Base-by-base conservation (phyloP, 208 protist species). In the Blastocrithidia nonstop region DNA sequence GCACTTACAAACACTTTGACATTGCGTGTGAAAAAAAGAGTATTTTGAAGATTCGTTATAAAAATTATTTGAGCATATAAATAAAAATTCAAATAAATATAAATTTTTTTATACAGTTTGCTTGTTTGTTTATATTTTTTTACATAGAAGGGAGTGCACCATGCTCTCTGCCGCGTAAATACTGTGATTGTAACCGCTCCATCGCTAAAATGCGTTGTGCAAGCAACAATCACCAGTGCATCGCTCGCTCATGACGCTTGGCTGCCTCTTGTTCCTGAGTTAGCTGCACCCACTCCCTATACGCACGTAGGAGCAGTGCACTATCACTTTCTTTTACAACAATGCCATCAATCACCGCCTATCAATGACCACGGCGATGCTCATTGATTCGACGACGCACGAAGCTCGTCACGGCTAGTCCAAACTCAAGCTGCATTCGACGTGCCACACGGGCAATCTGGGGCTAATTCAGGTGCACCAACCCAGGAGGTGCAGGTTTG, bases 181-280 rank as follows among this genome's bases (percentile, higher is more conserved):
- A 93, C 50, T 86, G 76, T 15, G 71, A 43, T 49, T 71, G 66
- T 44, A 93, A 51, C 1, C 85, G 72, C 16, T 82, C 62, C 71
- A 78, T 57, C 8, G 85, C 57, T 11, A 93, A 58, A 33, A 83
- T 41, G 6, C 74, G 66, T 59, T 90, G 85, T 0, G 66, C 60
- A 20, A 88, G 51, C 39, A 85, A 52, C 35, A 86, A 37, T 81
- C 85, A 93, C 85, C 77, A 90, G n/a, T 72, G 64, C 37, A 87
- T 71, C 0, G 78, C 61, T 3, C 85, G 73, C 29, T 90, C 65
- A 6, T 68, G 59, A 11, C 80, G 63, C 47, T 74, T 74, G 0
- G 72, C 48, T 3, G 80, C 74, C 63, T 88, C 80, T 54, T 93
- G 77, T 55, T 90, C 78, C 46, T 81, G 61, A 19, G 61, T 61